phyloP scores from a whole-genome alignment of 1,284 basidiomycete genomes.

The Amylostereum areolatum region DNA sequence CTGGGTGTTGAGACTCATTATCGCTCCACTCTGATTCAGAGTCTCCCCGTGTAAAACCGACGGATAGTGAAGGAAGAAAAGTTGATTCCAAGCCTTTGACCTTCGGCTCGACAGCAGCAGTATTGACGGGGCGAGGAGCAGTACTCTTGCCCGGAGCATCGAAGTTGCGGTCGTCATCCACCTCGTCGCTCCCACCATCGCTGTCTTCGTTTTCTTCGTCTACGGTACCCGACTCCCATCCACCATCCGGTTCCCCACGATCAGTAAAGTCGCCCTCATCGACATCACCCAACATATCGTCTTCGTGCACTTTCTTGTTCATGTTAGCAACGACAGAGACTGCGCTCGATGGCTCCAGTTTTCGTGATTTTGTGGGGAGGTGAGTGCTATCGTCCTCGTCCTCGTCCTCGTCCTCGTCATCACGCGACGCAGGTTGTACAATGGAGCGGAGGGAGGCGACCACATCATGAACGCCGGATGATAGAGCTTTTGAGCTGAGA shows the following conservation, averaged over 20 bases:
- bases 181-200: conserved; percentile 3
- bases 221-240: conserved; percentile 38
- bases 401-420: conserved; percentile 11
- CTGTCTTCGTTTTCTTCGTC: conserved; percentile 20
- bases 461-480: conserved; percentile 50
- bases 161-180: conserved; percentile 19
- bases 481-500: conserved; percentile 71
- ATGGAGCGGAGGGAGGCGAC: conserved; percentile 45
- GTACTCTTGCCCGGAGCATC: conserved; percentile 15
- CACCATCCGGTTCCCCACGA: conserved; percentile 16
- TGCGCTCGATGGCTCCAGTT: neutral
- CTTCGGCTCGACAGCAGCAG: conserved; percentile 11
- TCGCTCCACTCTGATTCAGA: conserved; percentile 80
- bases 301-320: neutral
- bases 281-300: conserved; percentile 2
- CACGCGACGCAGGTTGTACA: conserved; percentile 30
- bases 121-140: conserved; percentile 1
- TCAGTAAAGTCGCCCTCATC: conserved; percentile 26
- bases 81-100: conserved; percentile 44
- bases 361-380: neutral
- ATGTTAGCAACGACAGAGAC: neutral
- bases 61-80: conserved; percentile 84
- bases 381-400: conserved; percentile 11
- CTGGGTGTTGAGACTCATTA: conserved; percentile 51
- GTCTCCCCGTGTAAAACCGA: conserved; percentile 78